Conservation (phyloP, 306 rosid species). For the Hippophae gyantsensis region DNA sequence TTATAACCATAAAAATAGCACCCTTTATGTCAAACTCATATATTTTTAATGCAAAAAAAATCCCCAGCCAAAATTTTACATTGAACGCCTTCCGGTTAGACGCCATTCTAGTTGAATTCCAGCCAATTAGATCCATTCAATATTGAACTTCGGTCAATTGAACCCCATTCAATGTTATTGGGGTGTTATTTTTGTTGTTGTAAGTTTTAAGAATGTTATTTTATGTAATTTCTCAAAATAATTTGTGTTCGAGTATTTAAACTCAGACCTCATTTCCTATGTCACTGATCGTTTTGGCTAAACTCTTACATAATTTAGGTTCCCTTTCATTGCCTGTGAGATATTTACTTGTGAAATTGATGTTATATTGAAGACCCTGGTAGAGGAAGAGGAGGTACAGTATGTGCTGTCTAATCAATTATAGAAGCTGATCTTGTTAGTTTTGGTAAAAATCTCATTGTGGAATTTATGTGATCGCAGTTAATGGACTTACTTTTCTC, state of each 20-base stretch:
- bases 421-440: conserved; percentile 8
- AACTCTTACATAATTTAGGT: conserved; percentile 43
- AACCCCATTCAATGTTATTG: no score
- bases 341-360: conserved; percentile 96
- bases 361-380: conserved; percentile 92
- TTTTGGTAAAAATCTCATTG: conserved; percentile 8
- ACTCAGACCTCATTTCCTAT: conserved; percentile 10
- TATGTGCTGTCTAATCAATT: background rate
- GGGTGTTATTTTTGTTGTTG: no score
- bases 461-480: conserved; percentile 36
- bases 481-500: conserved; percentile 91
- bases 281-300: conserved; percentile 14
- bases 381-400: conserved; percentile 91
- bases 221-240: background rate
- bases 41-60: no score
- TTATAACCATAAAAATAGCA: no score
- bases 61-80: no score
- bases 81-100: no score
- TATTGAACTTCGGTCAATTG: no score
- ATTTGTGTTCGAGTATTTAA: background rate
- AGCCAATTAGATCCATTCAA: no score
- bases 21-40: no score
- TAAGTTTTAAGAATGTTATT: no score
- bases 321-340: conserved; percentile 95
- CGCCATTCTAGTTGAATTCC: no score